Evolutionary conservation across 2,329 filamentous ascomycete genomes (phyloP), one percentile per base, ranked within the genome.

Genomic region (Dothideomycetes sp.): DNA sequence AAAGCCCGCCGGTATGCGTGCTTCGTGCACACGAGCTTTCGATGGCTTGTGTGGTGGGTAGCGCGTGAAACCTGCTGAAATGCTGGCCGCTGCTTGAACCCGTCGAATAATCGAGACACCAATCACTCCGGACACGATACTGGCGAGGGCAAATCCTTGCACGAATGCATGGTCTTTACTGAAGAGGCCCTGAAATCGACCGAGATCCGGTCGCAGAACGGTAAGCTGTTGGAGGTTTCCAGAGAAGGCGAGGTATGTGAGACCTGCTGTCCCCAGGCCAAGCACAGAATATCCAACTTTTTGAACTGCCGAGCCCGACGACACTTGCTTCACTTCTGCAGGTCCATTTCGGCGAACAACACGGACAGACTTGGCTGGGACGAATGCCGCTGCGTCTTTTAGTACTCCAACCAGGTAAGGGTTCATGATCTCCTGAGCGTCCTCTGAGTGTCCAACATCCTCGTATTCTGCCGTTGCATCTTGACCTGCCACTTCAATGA

Each of bases 401-500:
- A 63, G 19, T 1, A 42, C 53, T n/a, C 63, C 63, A 17, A 68
- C 49, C 2, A 59, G 39, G 35, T 57, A 63, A 1, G 49, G 47
- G 19, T 59, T 43, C 43, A 68, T 47, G 16, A 65, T 61, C 29
- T 66, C 64, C 29, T 56, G 43, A 2, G 65, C 64, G 40, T 68
- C 65, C 34, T 68, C 63, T 4, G 63, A 65, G 43, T 69, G 66
- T 4, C 65, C 61, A 94, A 70, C 87, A 91, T 81, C 69, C 89
- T 66, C 88, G 58, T 95, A 96, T 59, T 77, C 74, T 69, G 94
- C 87, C 1, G 85, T 88, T 35, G 89, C 89, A 60, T 96, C 89
- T 47, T 81, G 79, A 52, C 89, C 89, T 81, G 94, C 94, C 62
- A 94, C 93, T 72, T 89, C 93, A 72, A 91, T 84, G 52, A 96